Evolutionary conservation across 306 rosid genomes (phyloP).

Genomic region (Lathyrus aphaca): DNA sequence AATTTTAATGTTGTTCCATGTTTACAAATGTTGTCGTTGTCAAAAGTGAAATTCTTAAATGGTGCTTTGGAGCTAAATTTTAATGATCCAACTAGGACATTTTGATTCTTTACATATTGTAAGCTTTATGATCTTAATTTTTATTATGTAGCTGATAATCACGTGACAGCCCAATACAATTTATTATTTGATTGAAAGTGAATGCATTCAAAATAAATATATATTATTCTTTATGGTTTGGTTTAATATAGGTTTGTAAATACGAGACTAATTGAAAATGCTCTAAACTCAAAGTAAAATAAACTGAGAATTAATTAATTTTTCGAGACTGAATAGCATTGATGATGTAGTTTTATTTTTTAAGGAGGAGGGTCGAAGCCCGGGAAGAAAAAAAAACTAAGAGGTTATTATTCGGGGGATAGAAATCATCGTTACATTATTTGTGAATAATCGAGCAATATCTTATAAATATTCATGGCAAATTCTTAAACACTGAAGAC

Average conservation of each 20-base stretch:
- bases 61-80: background rate
- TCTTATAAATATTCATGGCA: no score
- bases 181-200: background rate
- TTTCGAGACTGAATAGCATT: no score
- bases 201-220: background rate
- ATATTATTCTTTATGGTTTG: background rate
- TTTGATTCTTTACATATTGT: background rate
- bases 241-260: background rate
- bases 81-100: conserved; percentile 16
- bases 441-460: no score
- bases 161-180: conserved; percentile 18
- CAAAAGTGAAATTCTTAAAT: background rate
- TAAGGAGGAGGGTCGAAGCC: no score
- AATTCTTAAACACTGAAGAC: no score
- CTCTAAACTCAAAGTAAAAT: background rate
- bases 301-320: no score
- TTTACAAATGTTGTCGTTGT: conserved; percentile 24
- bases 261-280: background rate
- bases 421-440: no score
- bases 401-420: no score
- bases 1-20: background rate
- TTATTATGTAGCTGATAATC: conserved; percentile 4
- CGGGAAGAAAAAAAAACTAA: no score
- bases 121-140: conserved; percentile 13
- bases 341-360: no score